Evolutionary conservation across 2,329 filamentous ascomycete genomes (phyloP).

Genomic region (Colletotrichum tabaci): DNA sequence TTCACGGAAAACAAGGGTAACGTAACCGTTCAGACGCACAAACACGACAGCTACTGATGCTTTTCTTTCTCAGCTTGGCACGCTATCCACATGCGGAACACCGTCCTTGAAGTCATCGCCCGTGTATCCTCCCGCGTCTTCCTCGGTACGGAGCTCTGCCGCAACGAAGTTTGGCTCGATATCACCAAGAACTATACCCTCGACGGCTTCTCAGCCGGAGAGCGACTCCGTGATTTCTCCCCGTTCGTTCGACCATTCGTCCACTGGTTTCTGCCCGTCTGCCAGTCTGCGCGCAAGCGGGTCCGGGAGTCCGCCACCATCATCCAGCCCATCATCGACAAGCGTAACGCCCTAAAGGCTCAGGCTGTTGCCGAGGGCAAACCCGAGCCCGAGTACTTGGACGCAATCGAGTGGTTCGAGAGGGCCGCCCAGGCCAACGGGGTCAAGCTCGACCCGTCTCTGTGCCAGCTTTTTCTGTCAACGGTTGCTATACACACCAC

Average conservation of each 20-base stretch:
- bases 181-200: slow-evolving; percentile 60
- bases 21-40: not conserved
- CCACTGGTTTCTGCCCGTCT: slow-evolving; percentile 61
- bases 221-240: slow-evolving; percentile 59
- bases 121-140: slow-evolving; percentile 66
- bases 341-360: slow-evolving; percentile 47
- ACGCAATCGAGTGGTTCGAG: slow-evolving; percentile 62
- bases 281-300: slow-evolving; percentile 53
- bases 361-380: slow-evolving; percentile 42
- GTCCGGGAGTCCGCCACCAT: slow-evolving; percentile 55
- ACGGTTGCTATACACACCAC: slow-evolving; percentile 67
- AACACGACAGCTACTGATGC: not conserved
- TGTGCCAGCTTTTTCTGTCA: slow-evolving; percentile 83
- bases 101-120: slow-evolving; percentile 55
- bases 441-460: slow-evolving; percentile 74
- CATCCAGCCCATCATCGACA: slow-evolving; percentile 50
- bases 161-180: slow-evolving; percentile 62
- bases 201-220: slow-evolving; percentile 53
- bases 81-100: slow-evolving; percentile 24
- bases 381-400: slow-evolving; percentile 45
- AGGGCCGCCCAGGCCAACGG: slow-evolving; percentile 56
- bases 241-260: slow-evolving; percentile 56
- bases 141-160: slow-evolving; percentile 60
- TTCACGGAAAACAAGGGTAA: slow-evolving; percentile 14
- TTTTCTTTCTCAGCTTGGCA: slow-evolving; percentile 42